Base-by-base conservation (phyloP, 2,329 filamentous ascomycete species). In the Cytospora piceae region DNA sequence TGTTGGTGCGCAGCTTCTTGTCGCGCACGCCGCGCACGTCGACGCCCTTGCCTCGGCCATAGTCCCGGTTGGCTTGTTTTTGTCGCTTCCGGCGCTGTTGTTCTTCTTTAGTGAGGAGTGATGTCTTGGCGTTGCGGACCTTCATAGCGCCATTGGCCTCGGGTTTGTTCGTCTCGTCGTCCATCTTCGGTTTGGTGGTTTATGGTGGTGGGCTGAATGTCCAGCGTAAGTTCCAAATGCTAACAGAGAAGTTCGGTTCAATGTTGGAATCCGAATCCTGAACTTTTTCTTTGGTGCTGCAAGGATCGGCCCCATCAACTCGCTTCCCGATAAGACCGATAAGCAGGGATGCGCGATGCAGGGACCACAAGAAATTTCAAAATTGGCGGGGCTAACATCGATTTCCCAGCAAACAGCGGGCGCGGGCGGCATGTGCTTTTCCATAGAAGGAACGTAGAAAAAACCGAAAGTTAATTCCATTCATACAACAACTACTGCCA, bases 1-100 rank as follows among this genome's bases (percentile, higher is more conserved):
- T 80, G 70, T 92, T 96, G 15, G 87, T 85, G 58, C 93, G 90
- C 69, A 98, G 79, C 77, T 98, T 99, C 83, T 92, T 96, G 82
- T 98, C 93, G 73, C 89, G 91, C 72, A 97, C 87, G 11, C 81
- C 82, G 73, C 90, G 90, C 55, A 89, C 83, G 66, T 90, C 85
- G 71, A 96, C 90, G 69, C 86, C 86, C 70, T 87, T 87, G 58
- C 95, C 95, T 71, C 95, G 89, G 39, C 95, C 95, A 79, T 99
- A 99, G 63, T 85, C 85, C 73, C 87, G 85, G 72, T 93, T 85
- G 61, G 92, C 92, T 71, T 88, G 82, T 72, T 82, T 83, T 67
- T 83, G 75, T 52, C 84, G 83, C 66, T 82, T 82, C 61, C 79
- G 76, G 73, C 80, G 82, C 71, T 83, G 79, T 65, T 80, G 78